These are phyloP conservation scores for Boletus tylopilopsis DNA, from an alignment of 768 basidiomycete species.

Conservation along the genomic window DNA sequence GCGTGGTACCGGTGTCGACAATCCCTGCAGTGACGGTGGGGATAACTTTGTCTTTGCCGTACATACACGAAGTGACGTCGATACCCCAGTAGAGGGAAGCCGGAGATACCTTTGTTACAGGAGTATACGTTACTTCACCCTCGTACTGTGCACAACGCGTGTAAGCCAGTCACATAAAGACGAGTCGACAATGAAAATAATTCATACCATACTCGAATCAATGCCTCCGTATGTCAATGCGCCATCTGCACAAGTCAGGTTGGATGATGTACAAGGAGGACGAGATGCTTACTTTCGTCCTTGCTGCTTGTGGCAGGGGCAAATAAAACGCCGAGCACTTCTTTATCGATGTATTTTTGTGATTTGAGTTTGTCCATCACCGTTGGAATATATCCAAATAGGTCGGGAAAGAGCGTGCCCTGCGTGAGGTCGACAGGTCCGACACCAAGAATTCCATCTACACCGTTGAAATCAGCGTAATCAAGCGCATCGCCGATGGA, in stretches of 20 bases:
- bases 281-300: slow-evolving; percentile 10
- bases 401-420: neutral
- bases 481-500: slow-evolving; percentile 23
- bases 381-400: slow-evolving; percentile 14
- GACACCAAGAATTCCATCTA: slow-evolving; percentile 28
- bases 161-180: neutral
- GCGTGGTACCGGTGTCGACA: slow-evolving; percentile 28
- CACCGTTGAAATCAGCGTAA: slow-evolving; percentile 11
- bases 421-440: slow-evolving; percentile 20
- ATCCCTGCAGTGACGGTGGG: slow-evolving; percentile 22
- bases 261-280: no score
- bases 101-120: slow-evolving; percentile 25
- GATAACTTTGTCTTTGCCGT: slow-evolving; percentile 13
- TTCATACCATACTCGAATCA: slow-evolving; percentile 16
- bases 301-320: slow-evolving; percentile 14
- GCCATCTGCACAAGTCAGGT: slow-evolving; percentile 16
- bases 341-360: slow-evolving; percentile 10
- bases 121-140: slow-evolving; percentile 21
- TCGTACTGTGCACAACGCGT: slow-evolving; percentile 9
- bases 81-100: slow-evolving; percentile 28
- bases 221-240: slow-evolving; percentile 26
- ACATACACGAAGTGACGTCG: slow-evolving; percentile 19
- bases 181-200: neutral
- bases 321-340: slow-evolving; percentile 22
- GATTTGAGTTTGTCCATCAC: slow-evolving; percentile 22